Evolutionary conservation across 345 rosid genomes (phyloP).

Genomic region (Triadica sebifera): DNA sequence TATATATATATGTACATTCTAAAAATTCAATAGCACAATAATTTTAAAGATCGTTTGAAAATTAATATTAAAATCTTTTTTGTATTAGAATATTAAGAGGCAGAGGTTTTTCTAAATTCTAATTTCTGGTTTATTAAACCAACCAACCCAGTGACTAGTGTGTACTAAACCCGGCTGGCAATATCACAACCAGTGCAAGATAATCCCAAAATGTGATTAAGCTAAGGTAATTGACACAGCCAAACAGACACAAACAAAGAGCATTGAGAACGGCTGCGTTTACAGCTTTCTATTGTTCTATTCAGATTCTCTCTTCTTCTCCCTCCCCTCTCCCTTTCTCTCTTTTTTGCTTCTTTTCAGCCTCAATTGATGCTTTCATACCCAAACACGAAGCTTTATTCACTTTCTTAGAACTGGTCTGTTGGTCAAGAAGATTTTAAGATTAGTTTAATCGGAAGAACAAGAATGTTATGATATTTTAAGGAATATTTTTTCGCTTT

Average conservation of each 20-base stretch:
- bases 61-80: no score
- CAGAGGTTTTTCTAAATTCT: background rate
- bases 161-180: background rate
- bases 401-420: background rate
- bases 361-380: background rate
- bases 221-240: background rate
- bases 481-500: background rate
- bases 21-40: no score
- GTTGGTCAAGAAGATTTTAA: background rate
- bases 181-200: constrained; percentile 5
- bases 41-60: no score
- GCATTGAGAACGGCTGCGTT: background rate
- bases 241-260: constrained; percentile 1
- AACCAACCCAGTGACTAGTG: background rate
- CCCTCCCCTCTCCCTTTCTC: background rate
- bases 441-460: background rate
- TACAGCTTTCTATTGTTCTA: background rate
- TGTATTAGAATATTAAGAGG: no score
- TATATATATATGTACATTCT: no score
- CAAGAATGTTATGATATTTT: background rate
- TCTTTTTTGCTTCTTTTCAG: background rate
- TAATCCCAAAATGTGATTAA: background rate
- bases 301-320: no score
- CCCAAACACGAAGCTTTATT: background rate
- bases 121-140: background rate